Evolutionary conservation across 2,329 filamentous ascomycete genomes (phyloP).

Genomic region (Sporothrix luriei): DNA sequence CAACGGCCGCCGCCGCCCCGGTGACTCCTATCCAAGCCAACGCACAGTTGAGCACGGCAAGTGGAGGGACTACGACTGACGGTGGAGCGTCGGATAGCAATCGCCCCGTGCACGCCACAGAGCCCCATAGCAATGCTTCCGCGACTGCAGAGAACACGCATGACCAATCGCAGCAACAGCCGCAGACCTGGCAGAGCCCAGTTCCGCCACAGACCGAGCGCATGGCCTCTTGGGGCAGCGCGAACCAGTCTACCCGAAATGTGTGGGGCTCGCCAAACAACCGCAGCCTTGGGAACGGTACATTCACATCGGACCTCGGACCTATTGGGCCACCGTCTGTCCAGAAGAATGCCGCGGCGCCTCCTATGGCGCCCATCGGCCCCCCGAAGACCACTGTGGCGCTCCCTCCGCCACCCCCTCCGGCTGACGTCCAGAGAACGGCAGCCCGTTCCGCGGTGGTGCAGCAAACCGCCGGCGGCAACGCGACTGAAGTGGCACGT

Average conservation of each 20-base stretch:
- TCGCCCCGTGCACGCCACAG: neutral
- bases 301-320: constrained; percentile 66
- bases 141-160: constrained; percentile 33
- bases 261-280: constrained; percentile 78
- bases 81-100: neutral
- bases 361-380: constrained; percentile 46
- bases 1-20: neutral
- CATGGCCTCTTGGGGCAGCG: constrained; percentile 54
- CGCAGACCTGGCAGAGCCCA: constrained; percentile 45
- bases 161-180: constrained; percentile 34
- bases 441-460: neutral
- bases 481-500: constrained; percentile 18
- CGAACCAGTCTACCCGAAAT: constrained; percentile 55
- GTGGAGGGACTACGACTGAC: neutral
- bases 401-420: constrained; percentile 12
- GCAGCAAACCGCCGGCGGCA: neutral
- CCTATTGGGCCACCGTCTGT: constrained; percentile 47
- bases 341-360: constrained; percentile 34
- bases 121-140: neutral
- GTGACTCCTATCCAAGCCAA: constrained; percentile 7
- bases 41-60: constrained; percentile 1
- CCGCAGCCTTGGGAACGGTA: constrained; percentile 74
- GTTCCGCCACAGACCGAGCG: constrained; percentile 50
- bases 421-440: constrained; percentile 16
- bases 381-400: constrained; percentile 38